phyloP scores from a whole-genome alignment of 805 yeast genomes.

The Blastobotrys parvus region DNA sequence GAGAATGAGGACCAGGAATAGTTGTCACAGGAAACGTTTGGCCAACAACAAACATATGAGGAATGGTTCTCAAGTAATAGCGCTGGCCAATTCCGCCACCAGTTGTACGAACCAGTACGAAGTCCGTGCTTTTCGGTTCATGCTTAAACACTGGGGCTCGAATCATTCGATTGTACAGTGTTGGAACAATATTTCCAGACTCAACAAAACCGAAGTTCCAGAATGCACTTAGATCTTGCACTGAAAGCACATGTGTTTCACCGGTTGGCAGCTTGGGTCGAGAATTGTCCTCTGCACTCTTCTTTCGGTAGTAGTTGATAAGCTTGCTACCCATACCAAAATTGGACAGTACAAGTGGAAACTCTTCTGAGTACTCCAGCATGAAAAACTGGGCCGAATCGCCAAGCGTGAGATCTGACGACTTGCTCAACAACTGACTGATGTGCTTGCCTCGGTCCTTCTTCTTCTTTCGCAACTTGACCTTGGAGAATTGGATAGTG shows the following conservation, averaged over 20 bases:
- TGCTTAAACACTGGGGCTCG: slow-evolving; percentile 93
- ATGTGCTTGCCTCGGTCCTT: slow-evolving; percentile 80
- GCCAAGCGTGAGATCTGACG: slow-evolving; percentile 73
- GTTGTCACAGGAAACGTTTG: slow-evolving; percentile 89
- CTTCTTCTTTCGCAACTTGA: slow-evolving; percentile 75
- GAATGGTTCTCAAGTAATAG: slow-evolving; percentile 60
- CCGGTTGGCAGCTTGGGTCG: slow-evolving; percentile 87
- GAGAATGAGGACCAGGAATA: slow-evolving; percentile 95
- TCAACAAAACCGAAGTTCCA: slow-evolving; percentile 98
- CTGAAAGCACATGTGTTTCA: slow-evolving; percentile 93
- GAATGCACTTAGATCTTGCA: slow-evolving; percentile 92
- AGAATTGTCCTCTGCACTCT: slow-evolving; percentile 65
- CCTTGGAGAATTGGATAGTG: slow-evolving; percentile 61
- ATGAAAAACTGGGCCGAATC: slow-evolving; percentile 72
- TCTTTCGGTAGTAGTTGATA: slow-evolving; percentile 86
- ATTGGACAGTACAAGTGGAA: slow-evolving; percentile 71
- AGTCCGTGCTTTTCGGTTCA: slow-evolving; percentile 70
- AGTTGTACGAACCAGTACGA: slow-evolving; percentile 67
- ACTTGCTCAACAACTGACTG: slow-evolving; percentile 59
- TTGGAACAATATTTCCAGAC: slow-evolving; percentile 88
- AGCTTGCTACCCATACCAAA: slow-evolving; percentile 95
- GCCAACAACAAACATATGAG: slow-evolving; percentile 78
- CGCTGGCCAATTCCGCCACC: slow-evolving; percentile 66
- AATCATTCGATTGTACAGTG: slow-evolving; percentile 82
- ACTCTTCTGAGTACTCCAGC: slow-evolving; percentile 86